These are phyloP conservation scores for Capsicum chinense DNA, from an alignment of 257 asterid genomes.

Conservation along the genomic window DNA sequence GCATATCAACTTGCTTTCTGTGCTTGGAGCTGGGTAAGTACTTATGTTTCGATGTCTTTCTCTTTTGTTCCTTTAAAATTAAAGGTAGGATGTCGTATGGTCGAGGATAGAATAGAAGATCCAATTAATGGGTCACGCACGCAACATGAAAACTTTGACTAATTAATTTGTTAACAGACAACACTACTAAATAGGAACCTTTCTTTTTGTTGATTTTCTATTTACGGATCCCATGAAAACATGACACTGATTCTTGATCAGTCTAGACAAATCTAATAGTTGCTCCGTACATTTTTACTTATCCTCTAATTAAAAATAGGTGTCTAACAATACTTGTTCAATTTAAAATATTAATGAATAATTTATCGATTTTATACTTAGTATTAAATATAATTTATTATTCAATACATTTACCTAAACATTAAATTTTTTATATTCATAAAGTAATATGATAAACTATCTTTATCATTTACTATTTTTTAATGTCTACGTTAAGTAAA, in stretches of 20 bases:
- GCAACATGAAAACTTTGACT: background rate
- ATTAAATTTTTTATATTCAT: too few species aligned
- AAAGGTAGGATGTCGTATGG: background rate
- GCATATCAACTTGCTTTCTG: conserved; percentile 33
- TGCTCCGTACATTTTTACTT: too few species aligned
- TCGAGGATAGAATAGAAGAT: background rate
- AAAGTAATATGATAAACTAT: too few species aligned
- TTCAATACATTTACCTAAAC: too few species aligned
- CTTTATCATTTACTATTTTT: too few species aligned
- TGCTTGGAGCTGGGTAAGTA: conserved; percentile 29
- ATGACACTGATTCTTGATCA: background rate
- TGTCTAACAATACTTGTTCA: too few species aligned
- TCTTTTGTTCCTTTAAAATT: background rate
- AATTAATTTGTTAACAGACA: background rate
- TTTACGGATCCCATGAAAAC: background rate
- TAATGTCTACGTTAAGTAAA: too few species aligned
- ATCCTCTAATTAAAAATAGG: too few species aligned
- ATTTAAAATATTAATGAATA: too few species aligned
- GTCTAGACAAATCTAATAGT: background rate
- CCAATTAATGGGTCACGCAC: background rate
- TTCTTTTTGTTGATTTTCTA: background rate
- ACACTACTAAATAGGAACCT: background rate
- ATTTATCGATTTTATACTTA: too few species aligned
- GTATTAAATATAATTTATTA: too few species aligned
- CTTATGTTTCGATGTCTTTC: too few species aligned